A percentile compares a stretch with the other conserved stretches of the same genome.
Conservation (phyloP, 305 asterid genomes). For the Solanum hybrid region DNA sequence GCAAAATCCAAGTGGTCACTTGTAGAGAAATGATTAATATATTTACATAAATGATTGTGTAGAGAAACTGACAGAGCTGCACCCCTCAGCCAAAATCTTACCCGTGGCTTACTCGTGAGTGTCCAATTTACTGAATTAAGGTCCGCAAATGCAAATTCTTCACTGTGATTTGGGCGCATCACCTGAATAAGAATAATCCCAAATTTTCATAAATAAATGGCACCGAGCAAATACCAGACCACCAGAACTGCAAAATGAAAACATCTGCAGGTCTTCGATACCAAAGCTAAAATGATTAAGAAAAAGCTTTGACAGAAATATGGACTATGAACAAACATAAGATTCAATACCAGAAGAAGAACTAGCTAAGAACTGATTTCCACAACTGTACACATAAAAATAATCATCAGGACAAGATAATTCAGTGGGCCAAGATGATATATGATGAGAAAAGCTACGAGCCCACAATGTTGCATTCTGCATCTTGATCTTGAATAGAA, state of each 20-base stretch:
- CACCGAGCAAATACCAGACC: background rate
- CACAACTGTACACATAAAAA: background rate
- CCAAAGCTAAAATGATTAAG: background rate
- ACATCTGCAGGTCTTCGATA: background rate
- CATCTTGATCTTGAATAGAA: background rate
- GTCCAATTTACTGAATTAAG: conserved; percentile 68
- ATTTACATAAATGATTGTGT: background rate
- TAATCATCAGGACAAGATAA: background rate
- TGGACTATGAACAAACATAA: background rate
- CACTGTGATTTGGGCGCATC: conserved; percentile 67
- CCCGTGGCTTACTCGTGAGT: conserved; percentile 54
- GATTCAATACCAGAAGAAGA: background rate
- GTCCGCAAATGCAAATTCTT: conserved; percentile 43
- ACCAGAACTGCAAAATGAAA: background rate
- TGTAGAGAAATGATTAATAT: background rate
- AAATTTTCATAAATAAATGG: background rate
- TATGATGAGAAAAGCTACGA: background rate
- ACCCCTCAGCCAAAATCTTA: conserved; percentile 11
- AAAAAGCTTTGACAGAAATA: background rate
- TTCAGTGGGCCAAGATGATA: background rate
- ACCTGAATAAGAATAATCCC: conserved; percentile 34
- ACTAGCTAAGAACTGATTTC: background rate
- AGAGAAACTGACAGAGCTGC: background rate
- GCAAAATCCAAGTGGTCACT: background rate
- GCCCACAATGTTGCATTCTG: background rate